Evolutionary conservation across 495 filamentous ascomycete species (phyloP).

Genomic region (Penicillium diatomitis): DNA sequence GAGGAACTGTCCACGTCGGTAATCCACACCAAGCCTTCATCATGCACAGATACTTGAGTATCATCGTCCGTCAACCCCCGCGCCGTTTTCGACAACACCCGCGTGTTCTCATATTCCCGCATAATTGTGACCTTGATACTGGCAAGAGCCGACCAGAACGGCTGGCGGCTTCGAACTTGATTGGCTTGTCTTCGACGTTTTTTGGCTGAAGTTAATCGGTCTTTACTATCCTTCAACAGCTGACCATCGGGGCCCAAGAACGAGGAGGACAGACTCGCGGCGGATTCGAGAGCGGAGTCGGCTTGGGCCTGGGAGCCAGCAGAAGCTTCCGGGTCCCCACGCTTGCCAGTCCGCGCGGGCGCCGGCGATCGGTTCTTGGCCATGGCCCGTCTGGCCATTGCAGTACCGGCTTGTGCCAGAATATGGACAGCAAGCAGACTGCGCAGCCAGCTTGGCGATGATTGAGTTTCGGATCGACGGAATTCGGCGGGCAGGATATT

Average conservation of each 20-base stretch:
- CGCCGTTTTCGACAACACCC: slow-evolving; percentile 64
- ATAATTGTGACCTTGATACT: slow-evolving; percentile 90
- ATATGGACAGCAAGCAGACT: slow-evolving; percentile 77
- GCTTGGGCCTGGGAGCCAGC: slow-evolving; percentile 39
- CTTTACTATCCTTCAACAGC: slow-evolving; percentile 44
- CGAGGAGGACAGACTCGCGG: slow-evolving; percentile 38
- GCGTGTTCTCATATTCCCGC: slow-evolving; percentile 84
- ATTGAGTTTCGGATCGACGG: slow-evolving; percentile 30
- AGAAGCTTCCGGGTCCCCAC: slow-evolving; percentile 49
- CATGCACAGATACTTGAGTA: slow-evolving; percentile 70
- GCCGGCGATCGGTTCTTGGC: slow-evolving; percentile 40
- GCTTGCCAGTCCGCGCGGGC: slow-evolving; percentile 35
- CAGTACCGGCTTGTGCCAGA: slow-evolving; percentile 62
- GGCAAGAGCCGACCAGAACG: slow-evolving; percentile 88
- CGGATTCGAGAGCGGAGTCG: slow-evolving; percentile 37
- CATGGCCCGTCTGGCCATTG: slow-evolving; percentile 45
- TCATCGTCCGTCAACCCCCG: slow-evolving; percentile 63
- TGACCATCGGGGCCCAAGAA: slow-evolving; percentile 42
- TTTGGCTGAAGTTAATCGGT: slow-evolving; percentile 55
- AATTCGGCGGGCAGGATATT: slow-evolving; percentile 36
- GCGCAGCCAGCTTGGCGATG: slow-evolving; percentile 50
- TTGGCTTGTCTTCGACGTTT: slow-evolving; percentile 84
- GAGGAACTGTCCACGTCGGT: slow-evolving; percentile 73
- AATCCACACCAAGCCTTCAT: slow-evolving; percentile 79
- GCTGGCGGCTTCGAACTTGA: slow-evolving; percentile 80